These are phyloP conservation scores for Taiozyma onychis DNA, from an alignment of 1,139 yeast genomes.

Conservation along the genomic window DNA sequence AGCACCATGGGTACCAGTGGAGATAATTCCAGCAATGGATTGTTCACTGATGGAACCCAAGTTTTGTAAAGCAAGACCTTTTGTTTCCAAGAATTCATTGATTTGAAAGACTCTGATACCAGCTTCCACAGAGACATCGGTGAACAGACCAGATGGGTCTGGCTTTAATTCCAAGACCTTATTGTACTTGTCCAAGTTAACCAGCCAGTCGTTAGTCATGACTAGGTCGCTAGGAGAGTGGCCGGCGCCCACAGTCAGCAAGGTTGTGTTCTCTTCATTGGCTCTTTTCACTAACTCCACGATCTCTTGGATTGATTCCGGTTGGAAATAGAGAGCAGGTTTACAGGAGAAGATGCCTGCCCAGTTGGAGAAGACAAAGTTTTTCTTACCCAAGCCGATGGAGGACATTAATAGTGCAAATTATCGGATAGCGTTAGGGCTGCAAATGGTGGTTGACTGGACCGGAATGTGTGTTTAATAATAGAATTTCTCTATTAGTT, in stretches of 20 bases:
- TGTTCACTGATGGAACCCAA: slow-evolving; percentile 94
- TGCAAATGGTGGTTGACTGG: not conserved
- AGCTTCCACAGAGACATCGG: slow-evolving; percentile 91
- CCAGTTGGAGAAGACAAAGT: slow-evolving; percentile 58
- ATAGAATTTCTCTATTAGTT: too few relatives aligned
- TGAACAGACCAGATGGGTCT: slow-evolving; percentile 50
- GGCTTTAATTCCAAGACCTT: slow-evolving; percentile 40
- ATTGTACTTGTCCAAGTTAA: slow-evolving; percentile 76
- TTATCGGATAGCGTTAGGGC: not conserved
- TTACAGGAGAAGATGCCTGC: slow-evolving; percentile 80
- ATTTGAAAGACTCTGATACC: slow-evolving; percentile 81
- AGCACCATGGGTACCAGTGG: slow-evolving; percentile 97
- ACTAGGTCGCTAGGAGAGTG: slow-evolving; percentile 93
- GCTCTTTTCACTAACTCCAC: slow-evolving; percentile 63
- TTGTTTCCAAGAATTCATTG: slow-evolving; percentile 56
- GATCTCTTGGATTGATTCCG: slow-evolving; percentile 59
- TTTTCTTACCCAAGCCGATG: slow-evolving; percentile 22
- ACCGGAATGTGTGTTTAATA: too few relatives aligned
- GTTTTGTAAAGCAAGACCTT: slow-evolving; percentile 79
- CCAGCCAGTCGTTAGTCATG: slow-evolving; percentile 83
- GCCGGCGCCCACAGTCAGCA: slow-evolving; percentile 89
- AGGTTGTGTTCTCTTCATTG: slow-evolving; percentile 48
- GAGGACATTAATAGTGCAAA: slow-evolving; percentile 4
- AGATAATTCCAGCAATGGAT: slow-evolving; percentile 87
- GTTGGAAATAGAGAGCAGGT: slow-evolving; percentile 79